Conservation (phyloP, 352 stramenopile genomes). For the Halophytophthora polymorphica region DNA sequence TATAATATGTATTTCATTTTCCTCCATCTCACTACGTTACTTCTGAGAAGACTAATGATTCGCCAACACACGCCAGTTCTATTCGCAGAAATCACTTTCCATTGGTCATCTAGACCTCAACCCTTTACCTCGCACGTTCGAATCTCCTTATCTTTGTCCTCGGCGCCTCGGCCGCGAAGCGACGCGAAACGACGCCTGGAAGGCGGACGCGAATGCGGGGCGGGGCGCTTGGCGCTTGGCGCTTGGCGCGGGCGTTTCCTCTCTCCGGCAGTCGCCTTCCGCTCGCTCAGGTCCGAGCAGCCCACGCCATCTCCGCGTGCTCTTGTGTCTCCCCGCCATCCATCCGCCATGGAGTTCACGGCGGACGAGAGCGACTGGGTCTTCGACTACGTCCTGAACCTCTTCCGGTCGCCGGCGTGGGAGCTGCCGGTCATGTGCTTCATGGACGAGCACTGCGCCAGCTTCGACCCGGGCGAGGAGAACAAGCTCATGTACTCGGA, state of each 20-base stretch:
- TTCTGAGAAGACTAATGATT: too few species aligned
- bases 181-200: conserved; percentile 26
- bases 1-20: too few species aligned
- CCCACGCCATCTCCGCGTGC: conserved; percentile 5
- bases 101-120: too few species aligned
- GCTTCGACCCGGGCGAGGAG: conserved; percentile 87
- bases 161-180: neutral
- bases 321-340: neutral
- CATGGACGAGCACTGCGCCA: conserved; percentile 87
- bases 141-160: too few species aligned
- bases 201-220: too few species aligned
- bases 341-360: conserved; percentile 33
- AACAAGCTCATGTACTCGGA: conserved; percentile 90
- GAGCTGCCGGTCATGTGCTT: conserved; percentile 88
- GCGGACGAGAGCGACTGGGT: conserved; percentile 78
- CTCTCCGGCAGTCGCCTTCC: neutral
- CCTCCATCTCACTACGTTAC: too few species aligned
- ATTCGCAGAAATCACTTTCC: too few species aligned
- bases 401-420: conserved; percentile 86
- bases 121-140: too few species aligned
- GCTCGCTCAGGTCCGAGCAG: neutral
- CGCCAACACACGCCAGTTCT: too few species aligned
- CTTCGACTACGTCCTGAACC: conserved; percentile 87
- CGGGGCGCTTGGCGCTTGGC: too few species aligned
- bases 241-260: neutral